Evolutionary conservation across 495 filamentous ascomycete genomes (phyloP).

Genomic region (Neurospora hispaniola): DNA sequence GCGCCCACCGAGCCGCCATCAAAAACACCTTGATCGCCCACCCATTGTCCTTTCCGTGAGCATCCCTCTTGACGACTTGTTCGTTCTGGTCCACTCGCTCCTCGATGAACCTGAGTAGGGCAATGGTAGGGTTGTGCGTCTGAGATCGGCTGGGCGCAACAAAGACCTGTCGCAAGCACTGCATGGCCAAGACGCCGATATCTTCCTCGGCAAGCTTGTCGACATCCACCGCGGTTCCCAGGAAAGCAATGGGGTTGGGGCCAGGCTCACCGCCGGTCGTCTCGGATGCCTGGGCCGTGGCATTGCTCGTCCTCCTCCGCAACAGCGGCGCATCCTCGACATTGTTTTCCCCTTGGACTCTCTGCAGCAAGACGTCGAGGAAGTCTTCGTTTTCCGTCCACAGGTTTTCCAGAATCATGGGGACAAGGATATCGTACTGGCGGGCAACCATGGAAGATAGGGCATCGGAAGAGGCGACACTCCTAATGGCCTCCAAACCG

Average conservation of each 20-base stretch:
- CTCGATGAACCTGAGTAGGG: constrained; percentile 61
- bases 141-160: constrained; percentile 63
- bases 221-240: constrained; percentile 66
- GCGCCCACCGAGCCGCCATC: constrained; percentile 69
- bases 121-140: constrained; percentile 58
- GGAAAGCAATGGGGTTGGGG: constrained; percentile 56
- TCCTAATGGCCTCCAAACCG: constrained; percentile 68
- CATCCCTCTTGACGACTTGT: constrained; percentile 24
- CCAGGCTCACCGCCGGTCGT: constrained; percentile 48
- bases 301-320: constrained; percentile 62
- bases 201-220: constrained; percentile 80
- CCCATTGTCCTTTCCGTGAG: constrained; percentile 34
- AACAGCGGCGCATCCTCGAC: constrained; percentile 47
- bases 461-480: constrained; percentile 65
- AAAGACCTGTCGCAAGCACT: constrained; percentile 73
- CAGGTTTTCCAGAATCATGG: constrained; percentile 74
- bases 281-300: constrained; percentile 49
- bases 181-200: constrained; percentile 70
- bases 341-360: constrained; percentile 54
- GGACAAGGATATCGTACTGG: constrained; percentile 64
- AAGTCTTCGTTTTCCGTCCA: constrained; percentile 65
- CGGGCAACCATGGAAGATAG: constrained; percentile 61
- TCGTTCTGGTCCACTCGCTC: constrained; percentile 44
- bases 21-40: constrained; percentile 78
- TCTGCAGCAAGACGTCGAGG: constrained; percentile 48